These are phyloP conservation scores for Salix purpurea DNA, from an alignment of 345 rosid species.

Conservation along the genomic window DNA sequence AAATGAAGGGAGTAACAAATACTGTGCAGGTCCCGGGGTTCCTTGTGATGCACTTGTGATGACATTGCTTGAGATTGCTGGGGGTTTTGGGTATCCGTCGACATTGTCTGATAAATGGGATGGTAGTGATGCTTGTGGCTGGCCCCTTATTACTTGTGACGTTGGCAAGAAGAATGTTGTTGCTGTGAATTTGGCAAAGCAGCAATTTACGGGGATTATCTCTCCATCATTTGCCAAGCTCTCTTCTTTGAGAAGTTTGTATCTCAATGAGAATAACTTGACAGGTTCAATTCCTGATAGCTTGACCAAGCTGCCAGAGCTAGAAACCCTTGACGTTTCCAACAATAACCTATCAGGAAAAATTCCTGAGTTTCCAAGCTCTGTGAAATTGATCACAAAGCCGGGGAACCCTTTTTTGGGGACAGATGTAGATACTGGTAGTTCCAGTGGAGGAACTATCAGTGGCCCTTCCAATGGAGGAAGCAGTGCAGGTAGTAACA, in stretches of 20 bases:
- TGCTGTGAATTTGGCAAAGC: slow-evolving; percentile 49
- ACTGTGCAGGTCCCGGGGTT: slow-evolving; percentile 39
- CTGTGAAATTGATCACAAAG: not conserved
- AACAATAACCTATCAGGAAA: slow-evolving; percentile 12
- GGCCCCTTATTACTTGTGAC: slow-evolving; percentile 64
- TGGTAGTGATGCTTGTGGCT: slow-evolving; percentile 62
- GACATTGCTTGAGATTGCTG: slow-evolving; percentile 55
- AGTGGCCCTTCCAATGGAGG: not conserved
- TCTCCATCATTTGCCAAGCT: slow-evolving; percentile 64
- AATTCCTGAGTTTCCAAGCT: not conserved
- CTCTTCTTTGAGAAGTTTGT: slow-evolving; percentile 43
- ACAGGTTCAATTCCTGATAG: slow-evolving; percentile 63
- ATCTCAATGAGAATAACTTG: slow-evolving; percentile 53
- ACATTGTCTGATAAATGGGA: slow-evolving; percentile 60
- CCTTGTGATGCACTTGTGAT: slow-evolving; percentile 60
- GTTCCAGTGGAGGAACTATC: not conserved
- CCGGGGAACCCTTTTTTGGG: slow-evolving; percentile 15
- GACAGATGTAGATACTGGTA: not conserved
- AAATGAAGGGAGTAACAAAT: slow-evolving; percentile 36
- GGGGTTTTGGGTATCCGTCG: slow-evolving; percentile 61
- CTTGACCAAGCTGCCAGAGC: slow-evolving; percentile 38
- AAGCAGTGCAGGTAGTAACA: not conserved
- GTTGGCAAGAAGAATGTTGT: slow-evolving; percentile 29
- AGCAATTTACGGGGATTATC: slow-evolving; percentile 48
- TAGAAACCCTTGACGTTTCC: slow-evolving; percentile 14